Percentiles rank a stretch among this genome's conserved stretches.
Conservation (phyloP, 495 filamentous ascomycete genomes). For the Aspergillus nidulans region DNA sequence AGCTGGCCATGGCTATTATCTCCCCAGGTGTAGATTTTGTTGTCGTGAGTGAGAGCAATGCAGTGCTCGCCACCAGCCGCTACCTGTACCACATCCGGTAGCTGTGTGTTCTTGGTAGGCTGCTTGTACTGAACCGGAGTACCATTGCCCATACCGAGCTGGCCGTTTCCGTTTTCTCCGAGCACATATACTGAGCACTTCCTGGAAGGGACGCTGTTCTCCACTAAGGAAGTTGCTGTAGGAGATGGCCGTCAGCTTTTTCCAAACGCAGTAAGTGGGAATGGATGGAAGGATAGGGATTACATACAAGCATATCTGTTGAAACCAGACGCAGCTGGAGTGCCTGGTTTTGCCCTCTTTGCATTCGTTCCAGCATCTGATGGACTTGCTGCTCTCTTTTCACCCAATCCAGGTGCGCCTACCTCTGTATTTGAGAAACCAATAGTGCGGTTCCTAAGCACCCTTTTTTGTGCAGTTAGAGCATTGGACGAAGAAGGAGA, state of each 20-base stretch:
- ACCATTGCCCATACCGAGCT: conserved; percentile 51
- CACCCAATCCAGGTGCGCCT: too few relatives aligned
- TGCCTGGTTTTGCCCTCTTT: too few relatives aligned
- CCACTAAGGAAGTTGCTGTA: conserved; percentile 14
- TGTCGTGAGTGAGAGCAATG: conserved; percentile 59
- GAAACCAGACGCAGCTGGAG: too few relatives aligned
- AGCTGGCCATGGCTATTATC: conserved; percentile 67
- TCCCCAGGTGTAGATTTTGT: conserved; percentile 66
- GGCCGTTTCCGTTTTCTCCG: conserved; percentile 43
- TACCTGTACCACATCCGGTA: conserved; percentile 52
- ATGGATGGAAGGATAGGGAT: not conserved
- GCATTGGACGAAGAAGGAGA: not conserved
- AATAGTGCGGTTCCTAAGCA: not conserved
- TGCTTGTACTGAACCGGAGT: conserved; percentile 43
- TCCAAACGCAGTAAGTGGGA: not conserved
- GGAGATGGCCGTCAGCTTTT: not conserved
- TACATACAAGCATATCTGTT: too few relatives aligned
- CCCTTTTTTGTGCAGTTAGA: not conserved
- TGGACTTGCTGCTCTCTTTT: too few relatives aligned
- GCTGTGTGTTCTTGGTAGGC: conserved; percentile 42
- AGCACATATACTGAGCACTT: conserved; percentile 48
- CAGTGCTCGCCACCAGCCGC: conserved; percentile 65
- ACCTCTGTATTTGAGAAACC: not conserved
- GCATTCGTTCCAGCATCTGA: too few relatives aligned
- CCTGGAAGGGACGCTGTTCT: conserved; percentile 35